Base-by-base conservation (phyloP, 2,329 filamentous ascomycete genomes). In the Hypoxylon sp. region DNA sequence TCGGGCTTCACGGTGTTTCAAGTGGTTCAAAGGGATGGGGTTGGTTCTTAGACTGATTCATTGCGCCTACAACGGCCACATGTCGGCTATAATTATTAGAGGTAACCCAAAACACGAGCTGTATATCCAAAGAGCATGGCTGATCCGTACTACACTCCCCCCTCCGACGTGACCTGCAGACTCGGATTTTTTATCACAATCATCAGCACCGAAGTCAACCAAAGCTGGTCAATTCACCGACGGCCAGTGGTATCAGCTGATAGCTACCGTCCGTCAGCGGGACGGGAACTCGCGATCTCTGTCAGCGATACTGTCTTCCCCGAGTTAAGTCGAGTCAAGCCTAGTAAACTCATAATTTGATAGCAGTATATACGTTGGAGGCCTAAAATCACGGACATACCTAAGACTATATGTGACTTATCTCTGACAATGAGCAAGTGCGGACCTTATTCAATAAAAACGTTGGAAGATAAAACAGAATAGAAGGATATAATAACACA, bases 231-330 rank as follows among this genome's bases (percentile, higher is more conserved):
- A 57, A 31, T 48, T 22, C 17, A 48, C 14, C 29, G 42, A 26
- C 14, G 11, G 35, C 29, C 29, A 17, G 19, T 24, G 6, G 37
- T 47, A 59, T 59, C 39, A 64, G 61, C 61, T 59, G 48, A 59
- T 65, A 42, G 33, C 39, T 42, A 42, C 42, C 22, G 29, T 24
- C 29, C 37, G 39, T 64, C 46, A 52, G 47, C 61, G 29, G 13
- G 44, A 46, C 19, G 13, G 22, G 31, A 47, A 48, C 35, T 47
- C 47, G 44, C 33, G 8, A 58, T 37, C 9, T 17, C 22, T 14
- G 52, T 51, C 46, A 44, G 52, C 60, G 44, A 46, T 35, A 17
- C 14, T 57, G 52, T 31, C 26, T 26, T 51, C 52, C 26, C 35
- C 31, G 24, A 37, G 42, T 59, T 22, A 17, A 59, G 19, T 39